Evolutionary conservation across 2,329 filamentous ascomycete species (phyloP), one percentile per base, ranked within the genome.

Genomic region (Cladosporium sp.): DNA sequence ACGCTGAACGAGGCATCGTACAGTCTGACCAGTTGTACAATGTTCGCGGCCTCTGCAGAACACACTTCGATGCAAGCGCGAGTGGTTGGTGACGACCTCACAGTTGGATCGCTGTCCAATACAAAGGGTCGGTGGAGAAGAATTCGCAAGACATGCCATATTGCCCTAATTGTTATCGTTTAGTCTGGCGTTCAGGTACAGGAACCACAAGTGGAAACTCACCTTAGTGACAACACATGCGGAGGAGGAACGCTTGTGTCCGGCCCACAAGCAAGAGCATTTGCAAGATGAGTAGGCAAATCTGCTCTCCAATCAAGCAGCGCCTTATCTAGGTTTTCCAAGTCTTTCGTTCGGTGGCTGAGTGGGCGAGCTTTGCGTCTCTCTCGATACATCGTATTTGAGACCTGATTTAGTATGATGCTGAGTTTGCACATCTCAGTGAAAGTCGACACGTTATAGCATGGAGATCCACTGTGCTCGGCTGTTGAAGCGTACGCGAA

Each of bases 1-100:
- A 78, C 67, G 1, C 70, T 73, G 30, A 76, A 79, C 0, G 69
- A 64, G 18, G 62, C 60, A 20, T 76, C 66, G 34, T 79, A 79
- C 5, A 66, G 64, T 19, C 69, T 66, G 0, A 79, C 54, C 0
- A 79, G 58, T 2, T 63, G 59, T 7, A 70, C 68, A 2, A 79
- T 78, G 11, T 66, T 64, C 5, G 65, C 62, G 0, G 76, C 76
- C 0, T 76, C 75, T 1, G 65, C 64, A 0, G 72, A 70, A 51
- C 76, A 79, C 22, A 66, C 69, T 42, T 68, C 62, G 52, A 74
- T 0, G 17, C 74, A 73, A 39, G 73, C 70, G 2, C 71, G 64
- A 0, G 74, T 69, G 0, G 71, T 68, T 1, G 68, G 67, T 0
- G 71, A 47, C 3, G 36, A 34, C 4, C 44, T 20, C 3, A 47